Conservation (phyloP, 2,329 filamentous ascomycete genomes). For the Arthrobotrys sphaeroides region DNA sequence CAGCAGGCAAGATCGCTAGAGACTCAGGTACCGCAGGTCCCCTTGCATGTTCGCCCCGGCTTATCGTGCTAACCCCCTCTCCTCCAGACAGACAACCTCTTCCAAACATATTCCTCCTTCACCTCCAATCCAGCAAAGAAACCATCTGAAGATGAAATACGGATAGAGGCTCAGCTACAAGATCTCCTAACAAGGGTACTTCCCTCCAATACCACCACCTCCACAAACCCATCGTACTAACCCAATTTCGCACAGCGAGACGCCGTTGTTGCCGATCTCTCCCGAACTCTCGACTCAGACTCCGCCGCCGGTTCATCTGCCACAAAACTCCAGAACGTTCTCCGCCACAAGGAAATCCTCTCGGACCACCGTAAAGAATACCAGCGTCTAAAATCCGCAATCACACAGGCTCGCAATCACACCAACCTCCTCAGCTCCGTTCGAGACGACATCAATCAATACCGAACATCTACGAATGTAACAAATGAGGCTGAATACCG, state of each 20-base stretch:
- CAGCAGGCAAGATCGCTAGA: conserved; percentile 90
- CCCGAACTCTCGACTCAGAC: conserved; percentile 92
- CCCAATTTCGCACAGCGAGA: conserved; percentile 72
- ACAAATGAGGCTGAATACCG: conserved; percentile 89
- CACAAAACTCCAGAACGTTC: conserved; percentile 95
- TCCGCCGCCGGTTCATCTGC: conserved; percentile 85
- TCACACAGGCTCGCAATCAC: conserved; percentile 81
- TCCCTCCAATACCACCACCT: conserved; percentile 28
- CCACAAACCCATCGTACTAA: conserved; percentile 29
- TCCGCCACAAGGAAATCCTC: conserved; percentile 89
- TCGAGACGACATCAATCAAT: conserved; percentile 88
- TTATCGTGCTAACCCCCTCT: conserved; percentile 5
- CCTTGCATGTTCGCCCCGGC: neutral
- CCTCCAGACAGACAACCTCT: conserved; percentile 60
- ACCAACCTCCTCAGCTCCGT: conserved; percentile 91
- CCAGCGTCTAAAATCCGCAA: conserved; percentile 74
- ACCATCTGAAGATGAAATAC: conserved; percentile 82
- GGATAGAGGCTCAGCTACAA: conserved; percentile 81
- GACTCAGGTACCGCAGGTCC: conserved; percentile 74
- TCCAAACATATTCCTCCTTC: conserved; percentile 85
- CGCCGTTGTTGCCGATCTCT: conserved; percentile 79
- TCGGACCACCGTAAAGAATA: conserved; percentile 86
- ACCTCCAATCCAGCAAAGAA: conserved; percentile 79
- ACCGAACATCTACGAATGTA: conserved; percentile 68
- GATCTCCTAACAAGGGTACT: conserved; percentile 82